phyloP scores from a whole-genome alignment of 805 yeast species.

The Metschnikowia dekortorum region DNA sequence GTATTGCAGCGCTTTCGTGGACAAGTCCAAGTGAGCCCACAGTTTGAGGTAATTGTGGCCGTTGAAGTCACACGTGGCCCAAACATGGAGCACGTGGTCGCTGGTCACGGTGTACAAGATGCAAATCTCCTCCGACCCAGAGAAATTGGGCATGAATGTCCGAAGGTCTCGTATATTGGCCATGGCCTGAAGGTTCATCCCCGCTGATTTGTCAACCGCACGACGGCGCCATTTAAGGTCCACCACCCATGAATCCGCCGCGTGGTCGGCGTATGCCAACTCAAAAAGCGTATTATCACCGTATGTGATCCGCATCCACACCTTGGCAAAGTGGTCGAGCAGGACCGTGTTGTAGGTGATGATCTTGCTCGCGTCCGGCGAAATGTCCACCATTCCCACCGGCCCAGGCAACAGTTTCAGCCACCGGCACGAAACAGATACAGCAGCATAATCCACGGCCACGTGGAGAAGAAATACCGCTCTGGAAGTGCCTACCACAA shows the following conservation, averaged over 20 bases:
- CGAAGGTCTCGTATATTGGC: conserved; percentile 34
- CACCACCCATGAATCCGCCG: conserved; percentile 43
- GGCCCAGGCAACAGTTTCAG: conserved; percentile 55
- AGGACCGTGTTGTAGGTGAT: conserved; percentile 53
- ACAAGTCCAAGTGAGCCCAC: conserved; percentile 48
- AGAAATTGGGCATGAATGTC: conserved; percentile 27
- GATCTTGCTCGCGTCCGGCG: conserved; percentile 65
- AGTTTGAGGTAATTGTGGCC: conserved; percentile 52
- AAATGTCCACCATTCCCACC: conserved; percentile 50
- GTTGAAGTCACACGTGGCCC: conserved; percentile 62
- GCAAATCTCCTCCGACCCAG: conserved; percentile 31
- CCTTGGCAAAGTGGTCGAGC: conserved; percentile 63
- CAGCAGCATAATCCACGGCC: conserved; percentile 42
- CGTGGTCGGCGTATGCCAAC: conserved; percentile 63
- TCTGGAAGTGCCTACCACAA: conserved; percentile 54
- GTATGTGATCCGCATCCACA: conserved; percentile 74
- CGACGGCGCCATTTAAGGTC: conserved; percentile 33
- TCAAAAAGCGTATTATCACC: conserved; percentile 62
- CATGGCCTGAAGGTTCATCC: conserved; percentile 18
- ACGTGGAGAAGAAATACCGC: conserved; percentile 53
- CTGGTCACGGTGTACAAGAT: conserved; percentile 59
- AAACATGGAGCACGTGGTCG: conserved; percentile 58
- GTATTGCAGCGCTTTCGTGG: conserved; percentile 4
- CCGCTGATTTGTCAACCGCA: conserved; percentile 32
- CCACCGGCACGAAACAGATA: conserved; percentile 41